Conservation (phyloP, 129 eudicot genomes). For the Ambrosia trifida region DNA sequence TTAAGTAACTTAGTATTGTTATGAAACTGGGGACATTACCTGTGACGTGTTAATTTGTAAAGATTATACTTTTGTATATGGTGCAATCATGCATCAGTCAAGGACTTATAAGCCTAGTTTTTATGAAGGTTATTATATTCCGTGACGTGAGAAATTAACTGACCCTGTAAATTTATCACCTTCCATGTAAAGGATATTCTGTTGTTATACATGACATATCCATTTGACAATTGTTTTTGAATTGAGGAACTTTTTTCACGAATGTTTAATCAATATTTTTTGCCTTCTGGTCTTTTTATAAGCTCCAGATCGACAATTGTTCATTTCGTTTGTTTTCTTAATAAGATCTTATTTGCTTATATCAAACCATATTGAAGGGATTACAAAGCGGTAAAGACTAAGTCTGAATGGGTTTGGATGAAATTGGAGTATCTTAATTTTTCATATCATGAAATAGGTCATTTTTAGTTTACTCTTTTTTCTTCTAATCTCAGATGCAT, state of each 20-base stretch:
- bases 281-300: neutral
- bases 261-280: neutral
- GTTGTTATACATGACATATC: conserved; percentile 16
- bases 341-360: conserved; percentile 12
- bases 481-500: neutral
- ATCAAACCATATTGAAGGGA: neutral
- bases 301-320: neutral
- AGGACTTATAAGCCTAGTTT: neutral
- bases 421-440: neutral
- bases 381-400: conserved; percentile 10
- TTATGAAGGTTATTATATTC: conserved; percentile 4
- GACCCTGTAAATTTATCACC: conserved; percentile 7
- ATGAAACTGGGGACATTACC: conserved; percentile 10
- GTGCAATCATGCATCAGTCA: neutral
- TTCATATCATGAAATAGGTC: neutral
- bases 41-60: neutral
- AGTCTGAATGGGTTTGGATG: conserved; percentile 6
- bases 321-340: conserved; percentile 7
- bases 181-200: conserved; percentile 9
- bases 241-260: neutral
- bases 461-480: neutral
- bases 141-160: conserved; percentile 4
- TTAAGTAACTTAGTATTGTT: conserved; percentile 13
- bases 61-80: neutral
- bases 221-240: neutral